Percentiles rank a stretch among this genome's conserved stretches.
phyloP scores from a whole-genome alignment of 169 alveolate genomes.

The Babesia ovata region DNA sequence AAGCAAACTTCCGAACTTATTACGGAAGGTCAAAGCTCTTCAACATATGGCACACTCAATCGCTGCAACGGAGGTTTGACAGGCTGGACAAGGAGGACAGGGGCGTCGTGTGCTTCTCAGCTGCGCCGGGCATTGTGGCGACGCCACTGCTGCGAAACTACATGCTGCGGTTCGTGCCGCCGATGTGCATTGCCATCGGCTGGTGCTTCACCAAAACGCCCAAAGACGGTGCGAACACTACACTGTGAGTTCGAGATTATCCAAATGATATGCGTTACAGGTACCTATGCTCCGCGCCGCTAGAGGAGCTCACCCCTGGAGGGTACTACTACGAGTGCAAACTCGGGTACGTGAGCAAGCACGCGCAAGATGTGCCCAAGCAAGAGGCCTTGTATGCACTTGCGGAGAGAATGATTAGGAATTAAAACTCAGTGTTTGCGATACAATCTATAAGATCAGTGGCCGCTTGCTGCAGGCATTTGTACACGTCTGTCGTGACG shows the following conservation, averaged over 20 bases:
- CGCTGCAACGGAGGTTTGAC: constrained; percentile 55
- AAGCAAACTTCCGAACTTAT: constrained; percentile 2
- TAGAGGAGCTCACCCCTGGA: constrained; percentile 44
- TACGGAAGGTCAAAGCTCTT: constrained; percentile 58
- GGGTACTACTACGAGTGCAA: constrained; percentile 50
- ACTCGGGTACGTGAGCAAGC: constrained; percentile 54
- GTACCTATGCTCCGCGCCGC: constrained; percentile 49
- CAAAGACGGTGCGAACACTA: constrained; percentile 58
- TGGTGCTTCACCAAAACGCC: constrained; percentile 30
- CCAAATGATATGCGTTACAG: not conserved
- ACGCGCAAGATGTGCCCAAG: constrained; percentile 48
- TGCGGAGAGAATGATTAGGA: constrained; percentile 33
- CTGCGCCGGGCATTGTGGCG: constrained; percentile 59
- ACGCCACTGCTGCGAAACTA: constrained; percentile 28
- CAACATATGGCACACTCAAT: constrained; percentile 61
- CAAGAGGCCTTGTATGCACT: constrained; percentile 50
- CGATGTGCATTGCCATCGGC: not conserved
- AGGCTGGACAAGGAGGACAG: constrained; percentile 7
- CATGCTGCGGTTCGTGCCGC: not conserved
- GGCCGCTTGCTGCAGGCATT: constrained; percentile 19
- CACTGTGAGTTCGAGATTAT: constrained; percentile 25
- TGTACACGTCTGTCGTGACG: constrained; percentile 15
- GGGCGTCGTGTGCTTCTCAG: constrained; percentile 36
- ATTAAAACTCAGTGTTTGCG: constrained; percentile 18
- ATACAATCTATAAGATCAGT: constrained; percentile 15